Base-by-base conservation (phyloP, 2,329 filamentous ascomycete genomes). In the Pestalotiopsis sp. region DNA sequence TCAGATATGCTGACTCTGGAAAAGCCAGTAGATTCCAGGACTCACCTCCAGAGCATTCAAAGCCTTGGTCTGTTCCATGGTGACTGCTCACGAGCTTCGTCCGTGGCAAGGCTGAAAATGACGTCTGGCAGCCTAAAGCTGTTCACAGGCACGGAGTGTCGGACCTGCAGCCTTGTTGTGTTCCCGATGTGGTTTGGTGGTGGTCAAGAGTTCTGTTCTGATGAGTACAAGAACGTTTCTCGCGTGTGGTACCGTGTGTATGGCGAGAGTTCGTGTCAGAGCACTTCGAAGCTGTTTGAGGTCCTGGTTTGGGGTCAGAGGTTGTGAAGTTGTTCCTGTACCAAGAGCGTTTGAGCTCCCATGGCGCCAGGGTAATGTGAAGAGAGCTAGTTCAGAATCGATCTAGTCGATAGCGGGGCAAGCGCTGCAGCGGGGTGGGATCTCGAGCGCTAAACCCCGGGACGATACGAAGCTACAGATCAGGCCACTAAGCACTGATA, bases 11-110 rank as follows among this genome's bases (percentile, higher is more conserved):
- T 5, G 17, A 23, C 12, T 27, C 57, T 4, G 1, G 6, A 11
- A 4, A 7, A 11, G 31, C 11, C 17, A 17, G n/a, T 13, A 4
- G 12, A 23, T 31, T 20, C 20, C 14, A 11, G 27, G 59, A 74
- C 80, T 67, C 80, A 90, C 89, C 85, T 89, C 89, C 63, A 91
- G 80, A 67, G 89, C 89, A 74, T 89, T 90, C 49, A 91, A 81
- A 71, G 90, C 89, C 78, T 90, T 91, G 66, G 83, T 88, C 80
- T 95, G 92, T 83, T 94, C 92, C 93, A 95, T 95, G 65, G 58
- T 82, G 74, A 70, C 57, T 61, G 65, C 3, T 70, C 69, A 20
- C 62, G 49, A 52, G 17, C 41, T 68, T 12, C 20, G n/a, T 38
- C 25, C 20, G 12, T 31, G 45, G 11, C 56, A 49, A 62, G 36